These are phyloP conservation scores for Ganoderma multipileum DNA, from an alignment of 1,284 basidiomycete species.

Conservation along the genomic window DNA sequence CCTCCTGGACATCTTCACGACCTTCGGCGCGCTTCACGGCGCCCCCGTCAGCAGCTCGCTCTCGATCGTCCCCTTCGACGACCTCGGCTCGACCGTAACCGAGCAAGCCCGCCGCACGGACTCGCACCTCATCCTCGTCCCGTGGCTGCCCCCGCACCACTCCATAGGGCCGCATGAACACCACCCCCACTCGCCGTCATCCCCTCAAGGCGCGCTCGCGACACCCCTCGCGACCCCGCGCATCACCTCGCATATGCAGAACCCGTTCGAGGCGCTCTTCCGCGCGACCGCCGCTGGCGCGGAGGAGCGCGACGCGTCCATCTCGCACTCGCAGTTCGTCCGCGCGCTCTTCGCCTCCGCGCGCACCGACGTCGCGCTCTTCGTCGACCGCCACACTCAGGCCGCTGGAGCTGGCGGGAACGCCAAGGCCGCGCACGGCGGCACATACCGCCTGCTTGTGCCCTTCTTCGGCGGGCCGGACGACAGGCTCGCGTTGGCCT, in stretches of 20 bases:
- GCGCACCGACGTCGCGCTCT: constrained; percentile 61
- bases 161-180: constrained; percentile 28
- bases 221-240: constrained; percentile 22
- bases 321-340: constrained; percentile 62
- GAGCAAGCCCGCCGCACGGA: constrained; percentile 53
- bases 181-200: not conserved
- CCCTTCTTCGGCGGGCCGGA: constrained; percentile 80
- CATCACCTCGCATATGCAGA: constrained; percentile 28
- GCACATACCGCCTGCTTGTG: constrained; percentile 60
- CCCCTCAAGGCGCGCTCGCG: not conserved
- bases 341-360: constrained; percentile 64
- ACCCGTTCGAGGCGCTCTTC: constrained; percentile 73
- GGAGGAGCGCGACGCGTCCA: constrained; percentile 38
- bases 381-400: constrained; percentile 68
- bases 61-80: constrained; percentile 63
- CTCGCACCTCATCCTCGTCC: constrained; percentile 67
- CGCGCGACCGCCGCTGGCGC: constrained; percentile 43
- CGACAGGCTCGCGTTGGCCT: constrained; percentile 65
- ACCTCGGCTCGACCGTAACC: constrained; percentile 59
- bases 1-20: constrained; percentile 65
- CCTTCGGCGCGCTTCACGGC: constrained; percentile 65
- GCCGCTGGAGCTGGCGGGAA: constrained; percentile 35
- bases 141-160: constrained; percentile 60
- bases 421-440: constrained; percentile 36
- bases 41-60: constrained; percentile 59